Percentiles rank a stretch among this genome's conserved stretches.
These are phyloP conservation scores for Metschnikowia hibisci DNA, from an alignment of 805 yeast genomes.

Conservation along the genomic window DNA sequence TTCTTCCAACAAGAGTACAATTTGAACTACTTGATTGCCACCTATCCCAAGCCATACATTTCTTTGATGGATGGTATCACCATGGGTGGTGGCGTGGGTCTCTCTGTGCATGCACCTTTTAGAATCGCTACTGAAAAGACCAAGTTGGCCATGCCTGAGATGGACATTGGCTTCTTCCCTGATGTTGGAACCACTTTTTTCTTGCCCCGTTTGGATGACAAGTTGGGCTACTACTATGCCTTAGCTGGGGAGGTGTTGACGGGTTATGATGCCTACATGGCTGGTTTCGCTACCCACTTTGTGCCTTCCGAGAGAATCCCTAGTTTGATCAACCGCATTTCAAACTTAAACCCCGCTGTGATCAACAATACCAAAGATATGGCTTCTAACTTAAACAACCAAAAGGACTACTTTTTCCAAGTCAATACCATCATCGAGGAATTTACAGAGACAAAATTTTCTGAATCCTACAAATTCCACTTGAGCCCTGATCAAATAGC, in stretches of 20 bases:
- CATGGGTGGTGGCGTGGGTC: slow-evolving; percentile 98
- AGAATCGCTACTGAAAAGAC: slow-evolving; percentile 91
- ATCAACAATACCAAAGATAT: slow-evolving; percentile 25
- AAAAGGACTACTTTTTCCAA: slow-evolving; percentile 46
- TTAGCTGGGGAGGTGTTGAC: slow-evolving; percentile 75
- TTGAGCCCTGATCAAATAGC: slow-evolving; percentile 52
- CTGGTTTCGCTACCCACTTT: slow-evolving; percentile 90
- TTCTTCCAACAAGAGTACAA: slow-evolving; percentile 81
- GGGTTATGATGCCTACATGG: slow-evolving; percentile 77
- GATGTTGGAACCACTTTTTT: slow-evolving; percentile 95
- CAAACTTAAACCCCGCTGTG: slow-evolving; percentile 50
- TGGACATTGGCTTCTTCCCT: slow-evolving; percentile 93
- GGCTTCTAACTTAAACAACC: slow-evolving; percentile 19
- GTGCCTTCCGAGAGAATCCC: slow-evolving; percentile 63
- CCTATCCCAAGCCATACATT: slow-evolving; percentile 85
- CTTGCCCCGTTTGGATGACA: slow-evolving; percentile 75
- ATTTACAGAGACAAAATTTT: slow-evolving; percentile 59
- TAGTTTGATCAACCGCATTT: slow-evolving; percentile 60
- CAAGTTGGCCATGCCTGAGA: slow-evolving; percentile 95
- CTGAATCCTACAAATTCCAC: slow-evolving; percentile 58
- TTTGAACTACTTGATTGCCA: slow-evolving; percentile 71
- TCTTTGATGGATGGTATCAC: slow-evolving; percentile 86
- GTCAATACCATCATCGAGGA: slow-evolving; percentile 77
- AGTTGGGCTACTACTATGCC: slow-evolving; percentile 81
- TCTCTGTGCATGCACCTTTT: slow-evolving; percentile 86